Base-by-base conservation (phyloP, 2,329 filamentous ascomycete genomes). In the Elsinoe perseae region DNA sequence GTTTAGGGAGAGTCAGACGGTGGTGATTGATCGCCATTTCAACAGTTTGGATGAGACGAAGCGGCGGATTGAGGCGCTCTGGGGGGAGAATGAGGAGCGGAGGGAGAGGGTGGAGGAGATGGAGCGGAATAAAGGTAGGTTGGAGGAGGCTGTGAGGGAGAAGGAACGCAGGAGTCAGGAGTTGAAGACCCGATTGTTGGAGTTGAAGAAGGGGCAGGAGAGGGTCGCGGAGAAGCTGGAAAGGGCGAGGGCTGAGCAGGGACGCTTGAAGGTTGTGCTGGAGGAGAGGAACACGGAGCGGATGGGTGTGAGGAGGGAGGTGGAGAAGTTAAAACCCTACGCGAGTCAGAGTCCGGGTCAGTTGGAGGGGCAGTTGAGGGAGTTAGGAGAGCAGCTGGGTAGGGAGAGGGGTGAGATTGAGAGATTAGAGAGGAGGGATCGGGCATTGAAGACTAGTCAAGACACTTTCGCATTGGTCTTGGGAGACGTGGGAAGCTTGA, bases 1-100 rank as follows among this genome's bases (percentile, higher is more conserved):
- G 54, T 98, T 97, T 74, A 87, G 93, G 64, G 91, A 96, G 74
- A 90, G 86, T 60, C 92, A 97, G 71, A 95, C 90, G 1, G 77
- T 78, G 36, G 83, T 93, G 27, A 95, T 97, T 61, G 91, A 96
- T 69, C 83, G 95, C 69, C 87, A 97, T 72, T 93, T 93, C 75
- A 93, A 95, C 76, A 91, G 89, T 65, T 82, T 87, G 10, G 89
- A 96, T 72, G 82, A 81, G 58, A 91, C 87, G 1, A 96, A 95
- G 73, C 77, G 85, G 54, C 83, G 87, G 60, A 96, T 97, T 65
- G 92, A 97, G 72, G 80, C 85, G 18, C 77, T 97, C 8, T 91
- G 91, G 67, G 77, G 79, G 10, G 86, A 92, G 62, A 98, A 97
- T 68, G 86, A 95, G 68, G 86, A 91, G 50, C 88, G 93, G 74